phyloP scores from a whole-genome alignment of 1,284 basidiomycete species.

The Veloporphyrellus conicus region DNA sequence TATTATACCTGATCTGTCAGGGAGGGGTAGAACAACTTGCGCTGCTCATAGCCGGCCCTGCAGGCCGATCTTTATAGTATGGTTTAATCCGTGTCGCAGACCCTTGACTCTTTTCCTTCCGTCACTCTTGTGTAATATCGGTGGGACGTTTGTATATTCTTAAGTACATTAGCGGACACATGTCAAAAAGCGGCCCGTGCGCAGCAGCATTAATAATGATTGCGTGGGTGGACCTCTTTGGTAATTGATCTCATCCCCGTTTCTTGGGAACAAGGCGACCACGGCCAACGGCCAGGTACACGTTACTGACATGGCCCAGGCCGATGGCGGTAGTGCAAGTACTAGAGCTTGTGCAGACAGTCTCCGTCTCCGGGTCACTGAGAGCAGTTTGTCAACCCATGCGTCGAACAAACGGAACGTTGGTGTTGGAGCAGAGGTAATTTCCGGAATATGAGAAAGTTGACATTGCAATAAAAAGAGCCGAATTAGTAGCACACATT shows the following conservation, averaged over 20 bases:
- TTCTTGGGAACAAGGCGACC: not conserved
- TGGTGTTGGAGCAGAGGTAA: no score
- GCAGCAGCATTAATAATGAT: not conserved
- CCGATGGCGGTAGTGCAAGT: no score
- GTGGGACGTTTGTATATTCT: conserved; percentile 1
- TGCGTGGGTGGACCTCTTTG: not conserved
- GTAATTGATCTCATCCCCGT: not conserved
- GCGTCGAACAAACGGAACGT: no score
- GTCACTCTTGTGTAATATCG: not conserved
- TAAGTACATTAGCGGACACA: not conserved
- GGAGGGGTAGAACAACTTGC: conserved; percentile 12
- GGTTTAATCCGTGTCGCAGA: not conserved
- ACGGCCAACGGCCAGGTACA: no score
- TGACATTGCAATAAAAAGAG: no score
- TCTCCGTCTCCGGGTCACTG: no score
- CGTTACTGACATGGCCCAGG: no score
- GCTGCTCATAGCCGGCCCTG: conserved; percentile 10
- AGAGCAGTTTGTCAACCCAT: no score
- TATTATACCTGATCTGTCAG: conserved; percentile 19
- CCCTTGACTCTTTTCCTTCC: not conserved
- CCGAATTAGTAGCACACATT: conserved; percentile 2
- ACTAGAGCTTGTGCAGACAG: no score
- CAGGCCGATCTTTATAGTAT: conserved; percentile 10
- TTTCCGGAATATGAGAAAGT: not conserved
- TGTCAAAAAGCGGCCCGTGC: not conserved